Percentiles rank a stretch among this genome's conserved stretches.
Evolutionary conservation across 345 rosid species (phyloP).

Genomic region (Cardiospermum halicacabum): DNA sequence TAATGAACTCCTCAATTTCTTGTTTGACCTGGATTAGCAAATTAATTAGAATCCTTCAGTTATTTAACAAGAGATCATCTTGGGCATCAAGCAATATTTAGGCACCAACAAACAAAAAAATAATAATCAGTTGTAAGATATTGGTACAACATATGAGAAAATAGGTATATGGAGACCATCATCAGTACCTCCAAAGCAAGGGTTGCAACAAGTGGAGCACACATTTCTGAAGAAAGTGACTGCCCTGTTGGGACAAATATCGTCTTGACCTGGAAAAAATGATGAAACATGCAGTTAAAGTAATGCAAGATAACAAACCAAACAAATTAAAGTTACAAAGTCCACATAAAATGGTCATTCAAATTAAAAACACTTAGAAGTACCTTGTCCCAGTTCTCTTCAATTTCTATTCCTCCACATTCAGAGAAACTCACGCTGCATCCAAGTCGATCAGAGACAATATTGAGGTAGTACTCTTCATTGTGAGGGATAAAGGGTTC

Average conservation of each 20-base stretch:
- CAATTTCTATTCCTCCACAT: constrained; percentile 95
- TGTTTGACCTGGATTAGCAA: constrained; percentile 47
- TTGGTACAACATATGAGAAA: constrained; percentile 2
- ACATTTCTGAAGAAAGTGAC: constrained; percentile 54
- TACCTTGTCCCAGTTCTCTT: constrained; percentile 99
- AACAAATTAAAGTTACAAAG: not conserved
- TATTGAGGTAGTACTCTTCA: constrained; percentile 89
- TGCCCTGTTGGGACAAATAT: constrained; percentile 68
- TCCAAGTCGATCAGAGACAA: constrained; percentile 84
- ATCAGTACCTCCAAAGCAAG: constrained; percentile 86
- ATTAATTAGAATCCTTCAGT: constrained; percentile 8
- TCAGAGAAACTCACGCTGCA: constrained; percentile 94
- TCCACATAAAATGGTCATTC: not conserved
- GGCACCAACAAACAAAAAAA: constrained; percentile 2
- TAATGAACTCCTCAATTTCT: constrained; percentile 67
- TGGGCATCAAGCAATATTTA: not conserved
- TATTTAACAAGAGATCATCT: not conserved
- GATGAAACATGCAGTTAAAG: constrained; percentile 5
- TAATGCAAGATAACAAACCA: not conserved
- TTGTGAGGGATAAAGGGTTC: constrained; percentile 92
- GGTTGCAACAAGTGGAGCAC: constrained; percentile 89
- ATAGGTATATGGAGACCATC: not conserved
- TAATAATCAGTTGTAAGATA: not conserved
- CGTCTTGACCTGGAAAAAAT: constrained; percentile 69
- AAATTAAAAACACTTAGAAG: constrained; percentile 1